These are phyloP conservation scores for Pichia sp. DNA, from an alignment of 1,139 yeast genomes.

Conservation along the genomic window DNA sequence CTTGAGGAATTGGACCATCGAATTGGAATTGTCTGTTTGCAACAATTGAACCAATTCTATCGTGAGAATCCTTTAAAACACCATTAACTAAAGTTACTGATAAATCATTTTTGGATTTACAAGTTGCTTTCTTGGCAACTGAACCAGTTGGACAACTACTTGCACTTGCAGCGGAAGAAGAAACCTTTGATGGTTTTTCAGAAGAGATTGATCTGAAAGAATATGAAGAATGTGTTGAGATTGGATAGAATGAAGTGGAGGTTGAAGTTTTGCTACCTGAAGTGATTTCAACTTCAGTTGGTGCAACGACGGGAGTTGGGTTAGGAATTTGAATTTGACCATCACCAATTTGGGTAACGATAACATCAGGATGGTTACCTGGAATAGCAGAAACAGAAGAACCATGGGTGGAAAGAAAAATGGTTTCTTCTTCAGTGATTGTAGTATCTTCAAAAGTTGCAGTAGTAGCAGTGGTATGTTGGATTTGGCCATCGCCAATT, in stretches of 20 bases:
- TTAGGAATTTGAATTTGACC: conserved; percentile 37
- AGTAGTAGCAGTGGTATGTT: conserved; percentile 41
- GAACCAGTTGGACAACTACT: conserved; percentile 31
- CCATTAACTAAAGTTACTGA: conserved; percentile 47
- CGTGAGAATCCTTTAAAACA: conserved; percentile 52
- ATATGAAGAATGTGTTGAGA: conserved; percentile 16
- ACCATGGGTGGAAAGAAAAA: conserved; percentile 27
- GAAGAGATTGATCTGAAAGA: conserved; percentile 33
- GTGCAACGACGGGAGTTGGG: conserved; percentile 11
- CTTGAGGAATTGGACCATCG: conserved; percentile 88
- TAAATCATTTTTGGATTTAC: conserved; percentile 46
- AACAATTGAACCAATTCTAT: conserved; percentile 75
- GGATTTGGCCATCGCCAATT: conserved; percentile 28
- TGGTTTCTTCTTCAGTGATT: conserved; percentile 24
- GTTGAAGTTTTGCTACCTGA: conserved; percentile 9
- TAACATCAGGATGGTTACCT: conserved; percentile 18
- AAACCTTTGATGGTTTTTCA: too few species aligned
- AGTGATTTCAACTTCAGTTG: background rate
- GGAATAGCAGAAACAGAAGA: conserved; percentile 27
- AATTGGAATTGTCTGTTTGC: conserved; percentile 84
- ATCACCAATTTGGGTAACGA: conserved; percentile 34
- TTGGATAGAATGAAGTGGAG: conserved; percentile 32
- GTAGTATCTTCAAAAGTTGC: conserved; percentile 40
- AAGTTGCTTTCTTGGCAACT: conserved; percentile 39
- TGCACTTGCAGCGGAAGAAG: conserved; percentile 26